Conservation (phyloP, 1,284 basidiomycete genomes). For the Papiliotrema nemorosa region DNA sequence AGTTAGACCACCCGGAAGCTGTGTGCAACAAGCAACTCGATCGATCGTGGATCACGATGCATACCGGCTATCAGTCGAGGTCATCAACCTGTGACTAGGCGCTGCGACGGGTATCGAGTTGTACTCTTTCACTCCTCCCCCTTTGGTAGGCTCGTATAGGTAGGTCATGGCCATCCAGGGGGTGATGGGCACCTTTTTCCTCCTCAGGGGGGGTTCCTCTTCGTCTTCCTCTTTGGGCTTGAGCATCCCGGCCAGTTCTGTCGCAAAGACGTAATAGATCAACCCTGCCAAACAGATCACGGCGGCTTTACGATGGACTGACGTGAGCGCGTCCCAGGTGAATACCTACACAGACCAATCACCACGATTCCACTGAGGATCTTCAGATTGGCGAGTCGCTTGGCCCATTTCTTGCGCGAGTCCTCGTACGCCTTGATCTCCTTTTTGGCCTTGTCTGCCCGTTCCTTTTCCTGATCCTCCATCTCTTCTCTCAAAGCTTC, state of each 20-base stretch:
- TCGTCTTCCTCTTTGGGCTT: constrained; percentile 17
- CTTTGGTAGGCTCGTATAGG: constrained; percentile 26
- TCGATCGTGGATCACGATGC: constrained; percentile 19
- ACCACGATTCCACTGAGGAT: constrained; percentile 27
- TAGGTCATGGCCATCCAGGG: constrained; percentile 42
- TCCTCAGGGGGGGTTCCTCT: constrained; percentile 18
- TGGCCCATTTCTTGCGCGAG: constrained; percentile 25
- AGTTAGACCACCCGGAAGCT: too few relatives aligned
- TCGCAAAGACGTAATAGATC: constrained; percentile 34
- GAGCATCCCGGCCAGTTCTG: constrained; percentile 22
- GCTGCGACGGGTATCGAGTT: constrained; percentile 31
- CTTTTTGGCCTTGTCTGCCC: constrained; percentile 24
- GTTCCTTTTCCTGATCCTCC: constrained; percentile 18
- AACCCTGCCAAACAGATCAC: constrained; percentile 26
- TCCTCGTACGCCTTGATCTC: constrained; percentile 16
- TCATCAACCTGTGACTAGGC: constrained; percentile 31
- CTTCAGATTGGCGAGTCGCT: constrained; percentile 30
- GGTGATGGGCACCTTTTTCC: constrained; percentile 27
- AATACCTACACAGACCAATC: constrained; percentile 26
- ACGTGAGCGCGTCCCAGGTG: neutral
- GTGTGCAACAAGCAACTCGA: neutral
- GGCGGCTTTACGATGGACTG: constrained; percentile 26
- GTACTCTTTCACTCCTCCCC: constrained; percentile 15
- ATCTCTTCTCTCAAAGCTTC: constrained; percentile 22
- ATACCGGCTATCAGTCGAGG: constrained; percentile 30